phyloP scores from a whole-genome alignment of 1,139 yeast genomes.

The Yamadazyma blattariae region DNA sequence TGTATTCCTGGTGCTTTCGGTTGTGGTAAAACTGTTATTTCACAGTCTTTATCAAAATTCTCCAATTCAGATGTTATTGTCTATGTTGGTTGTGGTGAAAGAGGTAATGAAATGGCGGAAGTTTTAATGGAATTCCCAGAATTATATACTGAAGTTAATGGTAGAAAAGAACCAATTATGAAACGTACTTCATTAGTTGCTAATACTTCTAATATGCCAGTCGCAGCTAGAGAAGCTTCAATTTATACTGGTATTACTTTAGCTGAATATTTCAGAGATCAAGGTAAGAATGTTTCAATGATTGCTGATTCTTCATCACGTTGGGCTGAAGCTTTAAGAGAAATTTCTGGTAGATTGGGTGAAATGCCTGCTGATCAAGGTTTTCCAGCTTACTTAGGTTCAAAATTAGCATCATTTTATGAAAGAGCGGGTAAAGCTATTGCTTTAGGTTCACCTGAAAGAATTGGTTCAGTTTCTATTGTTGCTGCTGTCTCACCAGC shows the following conservation, averaged over 20 bases:
- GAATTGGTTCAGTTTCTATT: constrained; percentile 95
- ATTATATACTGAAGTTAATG: constrained; percentile 82
- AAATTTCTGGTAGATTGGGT: constrained; percentile 98
- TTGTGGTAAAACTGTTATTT: constrained; percentile 98
- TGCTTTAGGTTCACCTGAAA: constrained; percentile 94
- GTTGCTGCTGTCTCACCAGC: constrained; percentile 99
- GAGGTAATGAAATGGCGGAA: constrained; percentile 99
- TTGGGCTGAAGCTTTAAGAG: constrained; percentile 99
- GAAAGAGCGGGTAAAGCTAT: constrained; percentile 99
- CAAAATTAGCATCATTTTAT: constrained; percentile 96
- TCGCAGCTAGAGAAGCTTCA: constrained; percentile 99
- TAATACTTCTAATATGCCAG: constrained; percentile 99
- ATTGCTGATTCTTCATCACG: constrained; percentile 99
- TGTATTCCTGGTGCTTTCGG: constrained; percentile 99
- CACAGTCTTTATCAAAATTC: constrained; percentile 94
- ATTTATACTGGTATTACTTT: constrained; percentile 98
- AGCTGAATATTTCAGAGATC: constrained; percentile 99
- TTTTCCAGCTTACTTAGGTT: constrained; percentile 99
- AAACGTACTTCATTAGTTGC: constrained; percentile 98
- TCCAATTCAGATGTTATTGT: constrained; percentile 96
- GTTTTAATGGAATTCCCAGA: constrained; percentile 99
- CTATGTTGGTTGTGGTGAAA: constrained; percentile 91
- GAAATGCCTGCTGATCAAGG: constrained; percentile 99
- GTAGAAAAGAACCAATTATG: constrained; percentile 98
- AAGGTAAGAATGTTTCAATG: constrained; percentile 98